Evolutionary conservation across 371 early-diverging fungal species (phyloP).

Genomic region (Mortierella sp.): DNA sequence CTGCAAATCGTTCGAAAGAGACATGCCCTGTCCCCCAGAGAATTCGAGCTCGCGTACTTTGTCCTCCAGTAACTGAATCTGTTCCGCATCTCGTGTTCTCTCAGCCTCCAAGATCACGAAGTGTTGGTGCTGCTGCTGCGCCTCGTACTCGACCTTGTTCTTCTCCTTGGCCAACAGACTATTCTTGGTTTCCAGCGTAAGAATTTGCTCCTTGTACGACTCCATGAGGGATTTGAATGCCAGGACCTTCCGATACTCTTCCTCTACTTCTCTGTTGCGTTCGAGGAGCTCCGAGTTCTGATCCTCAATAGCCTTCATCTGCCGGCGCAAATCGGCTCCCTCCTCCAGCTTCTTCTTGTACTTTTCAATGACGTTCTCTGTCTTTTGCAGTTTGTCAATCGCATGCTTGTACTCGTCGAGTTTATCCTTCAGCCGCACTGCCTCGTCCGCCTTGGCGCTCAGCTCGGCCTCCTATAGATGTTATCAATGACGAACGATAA

Average conservation of each 20-base stretch:
- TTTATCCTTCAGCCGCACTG: conserved; percentile 82
- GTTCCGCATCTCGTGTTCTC: conserved; percentile 74
- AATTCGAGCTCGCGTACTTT: conserved; percentile 86
- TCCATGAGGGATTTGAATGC: conserved; percentile 86
- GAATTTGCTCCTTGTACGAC: conserved; percentile 87
- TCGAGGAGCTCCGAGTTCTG: conserved; percentile 75
- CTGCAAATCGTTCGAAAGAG: conserved; percentile 48
- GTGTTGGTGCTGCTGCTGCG: conserved; percentile 71
- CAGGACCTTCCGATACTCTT: conserved; percentile 85
- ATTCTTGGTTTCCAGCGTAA: conserved; percentile 78
- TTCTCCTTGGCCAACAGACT: conserved; percentile 75
- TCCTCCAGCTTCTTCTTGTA: conserved; percentile 96
- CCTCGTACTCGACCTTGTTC: conserved; percentile 77
- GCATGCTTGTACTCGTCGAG: conserved; percentile 90
- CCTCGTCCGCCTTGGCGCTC: conserved; percentile 72
- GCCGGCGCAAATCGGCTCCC: conserved; percentile 78
- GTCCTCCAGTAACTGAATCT: conserved; percentile 83
- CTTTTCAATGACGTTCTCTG: conserved; percentile 93
- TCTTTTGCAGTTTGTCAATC: conserved; percentile 89
- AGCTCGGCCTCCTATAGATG: conserved; percentile 65
- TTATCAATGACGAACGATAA: neutral
- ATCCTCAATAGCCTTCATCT: conserved; percentile 86
- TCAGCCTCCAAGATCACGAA: conserved; percentile 75
- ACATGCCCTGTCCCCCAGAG: conserved; percentile 58
- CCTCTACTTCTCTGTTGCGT: conserved; percentile 81